Percentiles rank a stretch among this genome's conserved stretches.
These are phyloP conservation scores for Diplogelasinospora grovesii DNA, from an alignment of 495 filamentous ascomycete species.

Conservation along the genomic window DNA sequence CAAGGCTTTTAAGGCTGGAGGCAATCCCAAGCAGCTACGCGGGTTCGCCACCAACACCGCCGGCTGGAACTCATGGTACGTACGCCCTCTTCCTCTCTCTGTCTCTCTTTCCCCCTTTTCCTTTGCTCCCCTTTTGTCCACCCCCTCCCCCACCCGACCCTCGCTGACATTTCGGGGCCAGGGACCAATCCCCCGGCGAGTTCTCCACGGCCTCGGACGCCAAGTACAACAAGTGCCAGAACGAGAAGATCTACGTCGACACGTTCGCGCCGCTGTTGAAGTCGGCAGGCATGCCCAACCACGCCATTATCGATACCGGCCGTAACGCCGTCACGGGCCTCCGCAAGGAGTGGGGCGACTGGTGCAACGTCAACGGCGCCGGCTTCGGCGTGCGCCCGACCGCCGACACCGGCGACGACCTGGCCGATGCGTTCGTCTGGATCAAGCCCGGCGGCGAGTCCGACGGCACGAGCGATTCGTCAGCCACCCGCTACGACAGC, in stretches of 20 bases:
- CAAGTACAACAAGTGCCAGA: conserved; percentile 51
- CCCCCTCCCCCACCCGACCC: too few species aligned
- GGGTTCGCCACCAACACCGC: conserved; percentile 75
- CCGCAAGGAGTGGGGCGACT: conserved; percentile 69
- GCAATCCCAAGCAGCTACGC: conserved; percentile 57
- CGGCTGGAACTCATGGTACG: conserved; percentile 64
- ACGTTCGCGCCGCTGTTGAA: conserved; percentile 57
- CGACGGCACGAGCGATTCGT: conserved; percentile 63
- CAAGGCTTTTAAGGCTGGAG: conserved; percentile 58
- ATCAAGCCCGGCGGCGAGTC: conserved; percentile 79
- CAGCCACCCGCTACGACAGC: conserved; percentile 60
- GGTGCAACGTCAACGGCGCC: conserved; percentile 74
- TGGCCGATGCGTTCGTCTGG: conserved; percentile 76
- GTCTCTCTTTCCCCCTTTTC: too few species aligned
- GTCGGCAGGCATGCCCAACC: conserved; percentile 57
- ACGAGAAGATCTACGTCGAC: conserved; percentile 69
- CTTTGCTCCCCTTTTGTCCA: too few species aligned
- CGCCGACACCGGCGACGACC: conserved; percentile 51
- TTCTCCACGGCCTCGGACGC: conserved; percentile 52
- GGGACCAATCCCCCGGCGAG: conserved; percentile 49
- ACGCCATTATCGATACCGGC: conserved; percentile 66
- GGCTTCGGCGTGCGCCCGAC: conserved; percentile 69
- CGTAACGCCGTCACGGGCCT: conserved; percentile 64
- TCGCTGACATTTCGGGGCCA: too few species aligned
- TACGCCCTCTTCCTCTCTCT: conserved; percentile 3